phyloP scores from a whole-genome alignment of 257 asterid species.

The Scutellaria minor region DNA sequence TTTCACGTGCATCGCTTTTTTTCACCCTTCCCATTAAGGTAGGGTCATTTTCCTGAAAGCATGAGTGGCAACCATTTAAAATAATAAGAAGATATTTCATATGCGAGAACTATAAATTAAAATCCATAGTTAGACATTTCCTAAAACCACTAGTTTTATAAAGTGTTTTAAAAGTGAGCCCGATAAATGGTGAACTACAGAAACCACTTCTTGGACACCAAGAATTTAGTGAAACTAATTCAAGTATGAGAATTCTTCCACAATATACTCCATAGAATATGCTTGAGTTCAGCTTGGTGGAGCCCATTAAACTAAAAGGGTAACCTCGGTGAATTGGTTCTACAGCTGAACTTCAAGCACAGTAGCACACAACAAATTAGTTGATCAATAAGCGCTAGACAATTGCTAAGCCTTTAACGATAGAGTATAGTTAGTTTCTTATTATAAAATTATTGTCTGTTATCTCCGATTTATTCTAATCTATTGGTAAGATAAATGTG shows the following conservation, averaged over 20 bases:
- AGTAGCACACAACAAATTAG: too few species aligned
- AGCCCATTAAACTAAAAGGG: background rate
- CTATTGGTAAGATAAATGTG: too few species aligned
- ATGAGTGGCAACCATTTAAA: slow-evolving; percentile 20
- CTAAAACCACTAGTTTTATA: background rate
- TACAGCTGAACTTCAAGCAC: too few species aligned
- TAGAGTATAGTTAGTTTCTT: background rate
- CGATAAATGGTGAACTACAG: background rate
- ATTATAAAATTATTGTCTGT: too few species aligned
- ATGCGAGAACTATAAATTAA: slow-evolving; percentile 1
- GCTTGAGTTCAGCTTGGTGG: background rate
- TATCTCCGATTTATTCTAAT: too few species aligned
- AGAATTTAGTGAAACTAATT: background rate
- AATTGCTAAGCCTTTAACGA: background rate
- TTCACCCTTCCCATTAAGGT: slow-evolving; percentile 89
- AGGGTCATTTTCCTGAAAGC: slow-evolving; percentile 88
- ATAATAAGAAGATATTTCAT: slow-evolving; percentile 16
- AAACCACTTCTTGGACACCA: background rate
- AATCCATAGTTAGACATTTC: background rate
- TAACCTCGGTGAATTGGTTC: background rate
- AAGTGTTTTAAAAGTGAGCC: background rate
- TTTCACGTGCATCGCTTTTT: slow-evolving; percentile 96
- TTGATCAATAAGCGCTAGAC: too few species aligned
- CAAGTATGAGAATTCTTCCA: background rate
- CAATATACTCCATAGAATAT: background rate